Percentiles rank a stretch among this genome's conserved stretches.
Conservation (phyloP, 495 filamentous ascomycete species). For the Aspergillus sparsus region DNA sequence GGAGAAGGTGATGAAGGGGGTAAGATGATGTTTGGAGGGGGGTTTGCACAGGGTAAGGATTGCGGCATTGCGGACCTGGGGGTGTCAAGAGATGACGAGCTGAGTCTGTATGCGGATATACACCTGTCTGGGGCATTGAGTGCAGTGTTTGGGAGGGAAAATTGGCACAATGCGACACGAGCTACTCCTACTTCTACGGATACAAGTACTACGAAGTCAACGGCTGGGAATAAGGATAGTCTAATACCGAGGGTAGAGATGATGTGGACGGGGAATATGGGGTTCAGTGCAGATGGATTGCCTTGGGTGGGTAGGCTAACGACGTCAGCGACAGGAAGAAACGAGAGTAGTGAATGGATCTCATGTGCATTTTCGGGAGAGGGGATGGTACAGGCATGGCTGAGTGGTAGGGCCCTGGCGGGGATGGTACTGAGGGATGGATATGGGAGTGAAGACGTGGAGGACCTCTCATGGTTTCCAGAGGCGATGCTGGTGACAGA, state of each 20-base stretch:
- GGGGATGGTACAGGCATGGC: conserved; percentile 77
- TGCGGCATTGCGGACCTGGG: conserved; percentile 53
- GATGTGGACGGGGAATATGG: conserved; percentile 86
- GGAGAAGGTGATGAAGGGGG: conserved; percentile 36
- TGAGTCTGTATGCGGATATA: conserved; percentile 36
- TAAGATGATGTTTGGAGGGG: conserved; percentile 68
- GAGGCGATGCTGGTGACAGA: conserved; percentile 48
- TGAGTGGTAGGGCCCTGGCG: conserved; percentile 66
- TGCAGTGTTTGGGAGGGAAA: conserved; percentile 32
- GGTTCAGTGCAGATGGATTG: conserved; percentile 65
- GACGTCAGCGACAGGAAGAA: conserved; percentile 45
- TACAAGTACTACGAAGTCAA: too few species aligned
- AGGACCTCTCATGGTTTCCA: conserved; percentile 44
- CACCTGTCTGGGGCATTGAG: conserved; percentile 34
- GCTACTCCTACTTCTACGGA: conserved; percentile 26
- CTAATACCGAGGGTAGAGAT: conserved; percentile 42
- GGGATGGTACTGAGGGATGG: conserved; percentile 57
- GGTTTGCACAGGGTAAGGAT: conserved; percentile 47
- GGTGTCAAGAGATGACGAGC: conserved; percentile 32
- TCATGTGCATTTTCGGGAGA: conserved; percentile 70
- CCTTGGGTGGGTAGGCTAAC: conserved; percentile 74
- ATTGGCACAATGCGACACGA: conserved; percentile 35
- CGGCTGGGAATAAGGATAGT: too few species aligned
- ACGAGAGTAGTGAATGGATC: conserved; percentile 49
- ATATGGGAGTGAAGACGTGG: conserved; percentile 16